Percentiles rank a stretch among this genome's conserved stretches.
Evolutionary conservation across 805 yeast genomes (phyloP).

Genomic region (Ogataea ganodermae): DNA sequence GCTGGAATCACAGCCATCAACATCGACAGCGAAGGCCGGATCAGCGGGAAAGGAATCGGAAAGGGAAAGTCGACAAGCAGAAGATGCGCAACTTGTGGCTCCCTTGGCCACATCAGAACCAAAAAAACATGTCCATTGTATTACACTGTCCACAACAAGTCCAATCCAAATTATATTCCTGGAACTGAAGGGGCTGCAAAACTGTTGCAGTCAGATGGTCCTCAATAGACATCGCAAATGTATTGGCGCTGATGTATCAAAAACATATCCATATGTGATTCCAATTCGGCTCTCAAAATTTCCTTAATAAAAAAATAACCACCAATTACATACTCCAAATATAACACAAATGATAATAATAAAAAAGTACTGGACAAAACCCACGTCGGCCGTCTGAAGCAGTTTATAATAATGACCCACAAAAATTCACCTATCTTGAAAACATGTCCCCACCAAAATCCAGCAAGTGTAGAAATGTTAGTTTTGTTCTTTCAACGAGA

Average conservation of each 20-base stretch:
- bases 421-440: slow-evolving; percentile 1
- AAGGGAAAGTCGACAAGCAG: slow-evolving; percentile 74
- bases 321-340: not conserved
- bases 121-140: slow-evolving; percentile 91
- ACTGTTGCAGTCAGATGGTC: slow-evolving; percentile 13
- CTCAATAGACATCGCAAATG: not conserved
- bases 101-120: slow-evolving; percentile 91
- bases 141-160: slow-evolving; percentile 42
- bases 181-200: slow-evolving; percentile 33
- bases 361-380: not conserved
- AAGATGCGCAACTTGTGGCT: slow-evolving; percentile 94
- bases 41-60: slow-evolving; percentile 69
- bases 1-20: slow-evolving; percentile 37
- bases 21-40: slow-evolving; percentile 38
- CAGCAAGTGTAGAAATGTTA: slow-evolving; percentile 22
- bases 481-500: slow-evolving; percentile 23
- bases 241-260: not conserved
- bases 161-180: slow-evolving; percentile 37
- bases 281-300: too few species aligned
- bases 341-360: not conserved
- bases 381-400: not conserved
- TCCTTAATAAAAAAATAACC: not conserved
- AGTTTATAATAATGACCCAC: not conserved
- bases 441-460: slow-evolving; percentile 9
- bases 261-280: too few species aligned